A percentile compares a stretch with the other conserved stretches of the same genome.
phyloP scores from a whole-genome alignment of 169 alveolate genomes.

The Eimeria praecox region DNA sequence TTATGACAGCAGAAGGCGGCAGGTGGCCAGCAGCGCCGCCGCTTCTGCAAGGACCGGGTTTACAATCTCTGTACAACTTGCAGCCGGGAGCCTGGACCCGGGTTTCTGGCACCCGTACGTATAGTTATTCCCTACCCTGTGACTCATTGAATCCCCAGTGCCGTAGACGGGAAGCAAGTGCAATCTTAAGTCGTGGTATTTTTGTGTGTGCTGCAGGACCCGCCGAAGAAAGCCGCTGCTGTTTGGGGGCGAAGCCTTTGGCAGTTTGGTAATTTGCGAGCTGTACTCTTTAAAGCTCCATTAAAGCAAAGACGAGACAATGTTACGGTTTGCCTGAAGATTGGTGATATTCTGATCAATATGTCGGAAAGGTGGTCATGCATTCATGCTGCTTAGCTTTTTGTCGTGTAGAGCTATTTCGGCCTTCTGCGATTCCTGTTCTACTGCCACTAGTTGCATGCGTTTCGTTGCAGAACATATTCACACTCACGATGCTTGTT shows the following conservation, averaged over 20 bases:
- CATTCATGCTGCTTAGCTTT: not conserved
- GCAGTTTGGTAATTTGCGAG: constrained; percentile 25
- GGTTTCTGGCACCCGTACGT: not conserved
- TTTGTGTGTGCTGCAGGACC: constrained; percentile 25
- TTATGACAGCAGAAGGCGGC: not conserved
- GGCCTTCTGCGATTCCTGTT: not conserved
- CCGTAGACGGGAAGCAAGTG: not conserved
- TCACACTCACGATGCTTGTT: not conserved
- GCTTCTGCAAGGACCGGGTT: not conserved
- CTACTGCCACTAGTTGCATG: not conserved
- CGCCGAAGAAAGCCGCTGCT: constrained; percentile 22
- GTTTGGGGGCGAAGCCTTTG: constrained; percentile 34
- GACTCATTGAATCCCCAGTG: not conserved
- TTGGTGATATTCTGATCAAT: not conserved
- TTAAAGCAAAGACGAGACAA: not conserved
- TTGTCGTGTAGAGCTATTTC: not conserved
- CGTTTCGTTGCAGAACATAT: not conserved
- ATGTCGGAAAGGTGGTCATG: not conserved
- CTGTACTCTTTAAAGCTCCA: not conserved
- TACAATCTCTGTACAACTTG: constrained; percentile 43
- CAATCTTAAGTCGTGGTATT: not conserved
- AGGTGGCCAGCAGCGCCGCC: constrained; percentile 58
- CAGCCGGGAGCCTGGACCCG: constrained; percentile 52
- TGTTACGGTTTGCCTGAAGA: not conserved
- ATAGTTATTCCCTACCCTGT: not conserved